phyloP scores from a whole-genome alignment of 225 moss, liverwort and hornwort genomes.

The Physcomitrellopsis africana region DNA sequence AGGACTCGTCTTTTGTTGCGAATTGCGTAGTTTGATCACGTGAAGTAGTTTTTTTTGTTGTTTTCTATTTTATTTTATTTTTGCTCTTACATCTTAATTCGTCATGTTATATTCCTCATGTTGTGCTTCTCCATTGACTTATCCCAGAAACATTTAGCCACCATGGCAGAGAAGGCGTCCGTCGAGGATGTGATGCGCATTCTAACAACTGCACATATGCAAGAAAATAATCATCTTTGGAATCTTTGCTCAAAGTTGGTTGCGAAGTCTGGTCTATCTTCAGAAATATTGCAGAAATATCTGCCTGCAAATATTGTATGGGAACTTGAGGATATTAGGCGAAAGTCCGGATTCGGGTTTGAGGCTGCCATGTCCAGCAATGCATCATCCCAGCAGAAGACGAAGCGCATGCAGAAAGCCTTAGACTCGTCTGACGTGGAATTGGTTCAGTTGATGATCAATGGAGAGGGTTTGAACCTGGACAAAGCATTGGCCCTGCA shows the following conservation, averaged over 20 bases:
- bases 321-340: conserved; percentile 41
- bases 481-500: conserved; percentile 48
- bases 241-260: conserved; percentile 45
- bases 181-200: conserved; percentile 56
- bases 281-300: conserved; percentile 42
- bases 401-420: conserved; percentile 52
- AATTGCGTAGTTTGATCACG: too few species aligned
- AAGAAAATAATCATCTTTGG: conserved; percentile 46
- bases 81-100: too few species aligned
- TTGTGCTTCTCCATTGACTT: background rate
- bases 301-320: conserved; percentile 38
- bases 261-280: conserved; percentile 46
- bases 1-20: too few species aligned
- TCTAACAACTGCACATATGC: conserved; percentile 37
- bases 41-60: too few species aligned
- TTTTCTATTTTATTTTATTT: too few species aligned
- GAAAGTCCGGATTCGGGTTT: conserved; percentile 32
- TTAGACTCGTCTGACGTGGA: conserved; percentile 53
- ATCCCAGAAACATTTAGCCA: conserved; percentile 46
- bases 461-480: conserved; percentile 54
- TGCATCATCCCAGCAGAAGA: conserved; percentile 33
- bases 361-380: conserved; percentile 13
- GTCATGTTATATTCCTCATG: background rate
- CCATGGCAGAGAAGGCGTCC: conserved; percentile 50
- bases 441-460: conserved; percentile 54